Evolutionary conservation across 2,329 filamentous ascomycete species (phyloP).

Genomic region (Pseudocercospora musae): DNA sequence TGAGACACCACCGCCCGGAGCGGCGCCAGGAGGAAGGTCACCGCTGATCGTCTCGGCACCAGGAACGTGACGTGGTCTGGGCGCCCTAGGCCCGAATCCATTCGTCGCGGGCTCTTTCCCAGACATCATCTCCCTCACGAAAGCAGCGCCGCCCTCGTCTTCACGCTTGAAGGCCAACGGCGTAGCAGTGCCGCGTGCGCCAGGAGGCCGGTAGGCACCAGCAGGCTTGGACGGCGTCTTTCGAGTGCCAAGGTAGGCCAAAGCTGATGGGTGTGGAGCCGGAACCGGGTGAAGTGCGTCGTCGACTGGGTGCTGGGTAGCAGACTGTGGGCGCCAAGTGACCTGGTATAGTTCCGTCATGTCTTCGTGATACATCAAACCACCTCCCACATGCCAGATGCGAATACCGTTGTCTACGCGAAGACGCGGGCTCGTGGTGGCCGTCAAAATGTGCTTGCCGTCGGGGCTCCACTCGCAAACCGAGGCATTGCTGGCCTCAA

Average conservation of each 20-base stretch:
- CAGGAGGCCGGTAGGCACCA: constrained; percentile 93
- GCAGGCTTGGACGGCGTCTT: constrained; percentile 96
- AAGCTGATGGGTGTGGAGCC: constrained; percentile 75
- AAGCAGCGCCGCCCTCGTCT: constrained; percentile 90
- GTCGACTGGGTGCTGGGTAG: constrained; percentile 57
- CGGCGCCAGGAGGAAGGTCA: constrained; percentile 62
- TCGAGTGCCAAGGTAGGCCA: constrained; percentile 75
- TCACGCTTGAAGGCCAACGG: constrained; percentile 96
- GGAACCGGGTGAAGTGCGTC: constrained; percentile 75
- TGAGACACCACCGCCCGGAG: constrained; percentile 63
- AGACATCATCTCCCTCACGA: constrained; percentile 73
- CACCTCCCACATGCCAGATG: constrained; percentile 87
- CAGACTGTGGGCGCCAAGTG: constrained; percentile 74
- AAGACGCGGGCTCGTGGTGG: constrained; percentile 92
- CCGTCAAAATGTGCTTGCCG: constrained; percentile 90
- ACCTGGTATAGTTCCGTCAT: constrained; percentile 91
- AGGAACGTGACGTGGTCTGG: constrained; percentile 73
- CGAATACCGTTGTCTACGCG: constrained; percentile 96
- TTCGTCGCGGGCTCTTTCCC: constrained; percentile 51
- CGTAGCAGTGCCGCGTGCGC: constrained; percentile 82
- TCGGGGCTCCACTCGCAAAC: constrained; percentile 98
- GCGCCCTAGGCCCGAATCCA: constrained; percentile 66
- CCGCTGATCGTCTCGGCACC: constrained; percentile 70
- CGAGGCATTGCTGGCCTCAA: constrained; percentile 92
- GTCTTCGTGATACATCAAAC: constrained; percentile 91